phyloP scores from a whole-genome alignment of 108 stramenopile genomes.

The Skeletonema grethae region DNA sequence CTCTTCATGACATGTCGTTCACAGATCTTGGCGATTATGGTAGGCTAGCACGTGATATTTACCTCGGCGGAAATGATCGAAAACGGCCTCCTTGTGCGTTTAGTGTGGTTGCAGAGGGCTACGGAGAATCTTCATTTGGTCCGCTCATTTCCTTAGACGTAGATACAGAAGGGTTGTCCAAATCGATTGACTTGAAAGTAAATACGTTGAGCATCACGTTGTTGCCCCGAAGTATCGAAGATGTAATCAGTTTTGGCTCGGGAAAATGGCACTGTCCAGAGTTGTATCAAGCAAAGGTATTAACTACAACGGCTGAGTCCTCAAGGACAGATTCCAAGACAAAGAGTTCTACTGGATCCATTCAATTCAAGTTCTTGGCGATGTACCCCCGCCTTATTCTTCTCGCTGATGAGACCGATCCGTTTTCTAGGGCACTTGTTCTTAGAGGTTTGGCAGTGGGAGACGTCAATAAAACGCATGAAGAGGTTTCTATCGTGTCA shows the following conservation, averaged over 20 bases:
- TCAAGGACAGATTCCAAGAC: neutral
- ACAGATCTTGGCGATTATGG: slow-evolving; percentile 68
- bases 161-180: slow-evolving; percentile 6
- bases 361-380: slow-evolving; percentile 61
- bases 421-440: slow-evolving; percentile 65
- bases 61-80: slow-evolving; percentile 7
- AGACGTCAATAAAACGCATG: slow-evolving; percentile 38
- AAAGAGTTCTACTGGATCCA: neutral
- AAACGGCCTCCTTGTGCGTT: slow-evolving; percentile 55
- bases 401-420: slow-evolving; percentile 71
- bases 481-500: slow-evolving; percentile 8
- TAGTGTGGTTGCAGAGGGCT: slow-evolving; percentile 58
- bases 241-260: slow-evolving; percentile 8
- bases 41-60: slow-evolving; percentile 46
- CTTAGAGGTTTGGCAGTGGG: slow-evolving; percentile 64
- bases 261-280: slow-evolving; percentile 14
- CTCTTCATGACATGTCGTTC: slow-evolving; percentile 51
- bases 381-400: slow-evolving; percentile 78
- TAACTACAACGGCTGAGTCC: neutral
- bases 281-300: neutral
- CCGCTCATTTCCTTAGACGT: neutral
- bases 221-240: slow-evolving; percentile 7
- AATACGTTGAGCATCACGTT: slow-evolving; percentile 16
- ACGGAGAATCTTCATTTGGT: slow-evolving; percentile 18
- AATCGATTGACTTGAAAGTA: slow-evolving; percentile 23